Evolutionary conservation across 1,139 yeast genomes (phyloP), one percentile per base, ranked within the genome.

Genomic region (Blastobotrys serpentis): DNA sequence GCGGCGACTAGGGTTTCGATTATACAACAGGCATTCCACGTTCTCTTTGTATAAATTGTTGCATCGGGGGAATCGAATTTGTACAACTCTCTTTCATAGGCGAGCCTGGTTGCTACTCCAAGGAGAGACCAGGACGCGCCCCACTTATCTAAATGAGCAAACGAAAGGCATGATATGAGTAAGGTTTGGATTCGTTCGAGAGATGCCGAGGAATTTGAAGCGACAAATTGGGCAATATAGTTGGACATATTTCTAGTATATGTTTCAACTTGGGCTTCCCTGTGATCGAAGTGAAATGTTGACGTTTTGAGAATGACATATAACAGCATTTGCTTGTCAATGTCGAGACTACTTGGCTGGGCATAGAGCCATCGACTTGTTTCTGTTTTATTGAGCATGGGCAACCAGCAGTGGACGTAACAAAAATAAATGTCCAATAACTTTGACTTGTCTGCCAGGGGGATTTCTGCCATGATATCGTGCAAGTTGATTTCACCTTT

Each of bases 1-100:
- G 56, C 53, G 2, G 57, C 44, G n/a, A 56, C 42, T 26, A 55
- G 25, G 10, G 58, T 55, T 21, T 56, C 59, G 11, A 56, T 43
- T 19, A 56, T 48, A 37, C 59, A 56, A 37, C 56, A 52, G 8
- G 55, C 52, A 22, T 52, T 49, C 59, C 59, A 56, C 2, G 58
- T 55, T 14, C 57, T 48, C 25, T 49, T 46, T 6, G 51, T 42
- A 26, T 48, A 44, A 0, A 43, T 47, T 10, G 51, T 23, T 6
- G 26, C 26, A 10, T 23, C 26, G 6, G 26, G 26, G 11, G 43
- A 18, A 4, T 26, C 16, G 17, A 42, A 46, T 7, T 26, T 26
- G 25, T 52, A 47, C 4, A 55, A 25, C 22, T 53, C 56, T 21
- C 46, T 34, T n/a, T 51, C 48, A 36, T 44, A 42, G 14, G 55